These are phyloP conservation scores for Colletotrichum simmondsii DNA, from an alignment of 2,329 filamentous ascomycete genomes.

Conservation along the genomic window DNA sequence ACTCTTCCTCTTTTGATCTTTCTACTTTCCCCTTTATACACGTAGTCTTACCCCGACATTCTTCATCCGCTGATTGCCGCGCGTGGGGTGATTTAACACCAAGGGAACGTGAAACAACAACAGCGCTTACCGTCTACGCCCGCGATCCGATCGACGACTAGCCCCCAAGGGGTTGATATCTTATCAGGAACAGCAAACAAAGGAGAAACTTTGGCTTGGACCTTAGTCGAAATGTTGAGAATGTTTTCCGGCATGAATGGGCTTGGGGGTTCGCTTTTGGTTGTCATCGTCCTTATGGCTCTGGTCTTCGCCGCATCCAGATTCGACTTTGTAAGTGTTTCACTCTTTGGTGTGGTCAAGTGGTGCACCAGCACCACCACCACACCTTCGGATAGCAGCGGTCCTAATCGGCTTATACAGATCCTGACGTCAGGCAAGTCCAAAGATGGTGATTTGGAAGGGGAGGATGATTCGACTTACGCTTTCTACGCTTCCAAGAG, in stretches of 20 bases:
- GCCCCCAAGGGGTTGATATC: neutral
- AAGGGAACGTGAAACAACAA: neutral
- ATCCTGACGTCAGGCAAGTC: slow-evolving; percentile 26
- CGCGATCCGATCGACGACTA: neutral
- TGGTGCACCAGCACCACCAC: neutral
- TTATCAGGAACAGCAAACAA: neutral
- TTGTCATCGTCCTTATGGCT: slow-evolving; percentile 31
- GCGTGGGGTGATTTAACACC: neutral
- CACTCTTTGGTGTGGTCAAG: neutral
- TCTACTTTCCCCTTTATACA: slow-evolving; percentile 1
- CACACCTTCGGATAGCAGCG: neutral
- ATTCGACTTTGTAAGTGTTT: slow-evolving; percentile 32
- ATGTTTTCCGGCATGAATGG: slow-evolving; percentile 29
- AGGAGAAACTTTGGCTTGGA: neutral
- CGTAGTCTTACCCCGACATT: neutral
- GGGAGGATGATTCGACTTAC: slow-evolving; percentile 34
- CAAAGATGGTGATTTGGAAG: slow-evolving; percentile 24
- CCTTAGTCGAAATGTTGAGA: slow-evolving; percentile 25
- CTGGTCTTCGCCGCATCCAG: slow-evolving; percentile 30
- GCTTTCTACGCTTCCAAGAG: slow-evolving; percentile 33
- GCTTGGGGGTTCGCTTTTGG: slow-evolving; percentile 19
- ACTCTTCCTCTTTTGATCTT: neutral
- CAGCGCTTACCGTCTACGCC: neutral
- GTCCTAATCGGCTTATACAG: slow-evolving; percentile 2
- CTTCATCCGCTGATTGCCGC: slow-evolving; percentile 6